Conservation (phyloP, 2,329 filamentous ascomycete species). For the Ceratocystis destructans region DNA sequence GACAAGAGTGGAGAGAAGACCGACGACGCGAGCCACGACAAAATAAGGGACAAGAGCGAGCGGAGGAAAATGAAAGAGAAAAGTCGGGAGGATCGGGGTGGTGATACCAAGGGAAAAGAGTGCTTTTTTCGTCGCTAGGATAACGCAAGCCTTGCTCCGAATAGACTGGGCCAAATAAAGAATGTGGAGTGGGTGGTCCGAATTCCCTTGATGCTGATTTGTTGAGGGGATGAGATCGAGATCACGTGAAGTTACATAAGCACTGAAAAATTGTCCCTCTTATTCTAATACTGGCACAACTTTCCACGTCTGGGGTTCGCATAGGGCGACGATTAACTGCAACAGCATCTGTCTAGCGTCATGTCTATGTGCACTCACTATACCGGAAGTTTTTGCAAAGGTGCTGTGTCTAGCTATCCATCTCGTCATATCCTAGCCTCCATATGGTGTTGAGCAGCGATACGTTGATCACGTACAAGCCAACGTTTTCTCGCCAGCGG, state of each 20-base stretch:
- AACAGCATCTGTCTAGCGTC: too few relatives aligned
- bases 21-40: slow-evolving; percentile 5
- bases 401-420: too few relatives aligned
- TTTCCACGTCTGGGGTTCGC: slow-evolving; percentile 10
- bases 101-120: slow-evolving; percentile 15
- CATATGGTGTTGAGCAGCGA: too few relatives aligned
- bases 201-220: slow-evolving; percentile 17
- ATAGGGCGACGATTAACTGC: too few relatives aligned
- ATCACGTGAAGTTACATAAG: slow-evolving; percentile 14
- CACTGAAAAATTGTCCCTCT: not conserved
- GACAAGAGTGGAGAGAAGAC: slow-evolving; percentile 22
- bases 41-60: slow-evolving; percentile 1
- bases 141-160: slow-evolving; percentile 11
- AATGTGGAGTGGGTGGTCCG: slow-evolving; percentile 11
- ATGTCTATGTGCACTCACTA: too few relatives aligned
- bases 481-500: not conserved
- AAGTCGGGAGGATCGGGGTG: slow-evolving; percentile 17
- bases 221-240: not conserved
- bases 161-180: slow-evolving; percentile 4
- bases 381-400: too few relatives aligned
- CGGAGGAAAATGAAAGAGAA: slow-evolving; percentile 10
- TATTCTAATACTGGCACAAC: not conserved
- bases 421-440: too few relatives aligned
- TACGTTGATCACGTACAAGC: too few relatives aligned
- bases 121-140: slow-evolving; percentile 10